phyloP scores from a whole-genome alignment of 2,329 filamentous ascomycete species.

The Aschersonia sp. region DNA sequence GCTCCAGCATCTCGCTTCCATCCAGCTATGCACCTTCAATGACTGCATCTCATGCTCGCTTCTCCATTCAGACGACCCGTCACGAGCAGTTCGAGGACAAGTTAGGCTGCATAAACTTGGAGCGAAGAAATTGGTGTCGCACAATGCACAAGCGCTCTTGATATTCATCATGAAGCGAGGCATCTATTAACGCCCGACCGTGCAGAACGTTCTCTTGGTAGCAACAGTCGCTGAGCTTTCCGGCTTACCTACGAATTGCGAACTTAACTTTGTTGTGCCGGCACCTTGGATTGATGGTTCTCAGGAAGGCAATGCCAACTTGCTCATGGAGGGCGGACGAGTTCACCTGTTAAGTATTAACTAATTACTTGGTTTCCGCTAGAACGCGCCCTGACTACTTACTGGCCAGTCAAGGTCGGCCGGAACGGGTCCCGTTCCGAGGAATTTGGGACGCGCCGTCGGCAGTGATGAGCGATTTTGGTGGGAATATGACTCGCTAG shows the following conservation, averaged over 20 bases:
- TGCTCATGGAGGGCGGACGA: not conserved
- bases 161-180: not conserved
- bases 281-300: not conserved
- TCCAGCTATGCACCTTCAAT: not conserved
- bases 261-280: not conserved
- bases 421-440: too few species aligned
- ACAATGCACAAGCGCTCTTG: not conserved
- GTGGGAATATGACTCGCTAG: too few species aligned
- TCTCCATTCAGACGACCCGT: not conserved
- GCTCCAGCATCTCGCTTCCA: not conserved
- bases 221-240: not conserved
- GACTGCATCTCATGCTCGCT: not conserved
- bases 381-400: too few species aligned
- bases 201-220: not conserved
- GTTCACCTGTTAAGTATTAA: not conserved
- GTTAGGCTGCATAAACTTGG: not conserved
- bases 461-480: too few species aligned
- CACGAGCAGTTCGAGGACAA: not conserved
- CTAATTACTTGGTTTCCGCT: too few species aligned
- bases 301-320: not conserved
- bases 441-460: too few species aligned
- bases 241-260: not conserved
- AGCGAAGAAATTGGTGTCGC: not conserved
- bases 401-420: too few species aligned
- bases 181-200: not conserved